These are phyloP conservation scores for Zymoseptoria crescenta DNA, from an alignment of 2,329 filamentous ascomycete genomes.

Conservation along the genomic window DNA sequence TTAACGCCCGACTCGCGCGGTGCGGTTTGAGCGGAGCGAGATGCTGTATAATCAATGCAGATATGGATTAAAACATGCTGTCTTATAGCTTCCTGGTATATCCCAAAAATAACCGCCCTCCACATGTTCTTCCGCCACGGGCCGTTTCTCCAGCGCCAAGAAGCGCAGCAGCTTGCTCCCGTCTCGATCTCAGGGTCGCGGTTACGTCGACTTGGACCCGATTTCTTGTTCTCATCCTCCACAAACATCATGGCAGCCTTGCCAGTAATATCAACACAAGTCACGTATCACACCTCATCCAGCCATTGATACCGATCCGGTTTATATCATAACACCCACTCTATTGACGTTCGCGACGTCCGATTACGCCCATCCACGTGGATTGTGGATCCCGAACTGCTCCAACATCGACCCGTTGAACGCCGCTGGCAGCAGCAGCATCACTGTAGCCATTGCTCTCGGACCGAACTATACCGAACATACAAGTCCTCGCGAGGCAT, in stretches of 20 bases:
- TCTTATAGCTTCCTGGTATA: background rate
- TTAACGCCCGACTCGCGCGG: too few species aligned
- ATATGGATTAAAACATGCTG: background rate
- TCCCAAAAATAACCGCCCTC: background rate
- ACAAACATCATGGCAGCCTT: background rate
- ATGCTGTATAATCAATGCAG: too few species aligned
- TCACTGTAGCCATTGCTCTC: background rate
- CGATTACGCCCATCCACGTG: background rate
- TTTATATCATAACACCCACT: background rate
- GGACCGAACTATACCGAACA: background rate
- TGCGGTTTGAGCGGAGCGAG: too few species aligned
- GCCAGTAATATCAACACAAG: background rate
- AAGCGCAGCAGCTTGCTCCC: too few species aligned
- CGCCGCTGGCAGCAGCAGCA: background rate
- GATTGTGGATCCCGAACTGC: background rate
- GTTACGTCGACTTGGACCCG: background rate
- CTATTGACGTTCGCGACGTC: background rate
- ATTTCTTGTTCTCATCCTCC: background rate
- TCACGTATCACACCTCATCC: background rate
- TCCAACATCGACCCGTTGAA: background rate
- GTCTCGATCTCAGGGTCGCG: background rate
- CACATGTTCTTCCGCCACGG: background rate
- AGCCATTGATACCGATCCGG: background rate
- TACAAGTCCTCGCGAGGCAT: background rate
- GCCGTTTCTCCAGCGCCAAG: background rate